These are phyloP conservation scores for Beauveria pseudobassiana DNA, from an alignment of 2,329 filamentous ascomycete species.

Conservation along the genomic window DNA sequence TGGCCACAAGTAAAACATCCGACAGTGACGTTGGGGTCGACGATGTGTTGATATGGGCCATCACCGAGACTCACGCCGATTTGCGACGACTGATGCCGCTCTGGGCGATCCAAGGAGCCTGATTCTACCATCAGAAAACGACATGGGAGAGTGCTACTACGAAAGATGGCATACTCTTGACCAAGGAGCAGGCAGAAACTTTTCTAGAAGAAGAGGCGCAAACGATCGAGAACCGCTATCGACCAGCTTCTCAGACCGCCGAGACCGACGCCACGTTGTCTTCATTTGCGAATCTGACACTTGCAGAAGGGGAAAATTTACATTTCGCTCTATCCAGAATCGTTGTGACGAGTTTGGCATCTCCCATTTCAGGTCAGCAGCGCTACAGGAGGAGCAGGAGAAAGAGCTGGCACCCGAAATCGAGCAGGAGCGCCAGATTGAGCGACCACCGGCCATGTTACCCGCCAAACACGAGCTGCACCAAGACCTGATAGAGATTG, in stretches of 20 bases:
- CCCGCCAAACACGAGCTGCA: constrained; percentile 39
- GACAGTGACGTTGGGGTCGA: constrained; percentile 31
- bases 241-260: background rate
- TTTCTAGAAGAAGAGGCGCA: constrained; percentile 5
- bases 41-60: constrained; percentile 52
- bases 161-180: background rate
- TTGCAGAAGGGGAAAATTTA: background rate
- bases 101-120: constrained; percentile 53
- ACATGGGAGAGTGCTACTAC: constrained; percentile 23
- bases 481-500: background rate
- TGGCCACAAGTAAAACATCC: constrained; percentile 14
- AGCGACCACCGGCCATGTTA: constrained; percentile 35
- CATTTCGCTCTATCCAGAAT: background rate
- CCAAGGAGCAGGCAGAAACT: background rate
- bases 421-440: constrained; percentile 49
- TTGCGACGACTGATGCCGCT: constrained; percentile 42
- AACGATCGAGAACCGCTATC: background rate
- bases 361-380: background rate
- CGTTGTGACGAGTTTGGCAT: constrained; percentile 1
- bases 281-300: background rate
- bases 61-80: constrained; percentile 48
- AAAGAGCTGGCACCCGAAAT: constrained; percentile 58
- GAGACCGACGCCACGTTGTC: background rate
- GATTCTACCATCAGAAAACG: constrained; percentile 35
- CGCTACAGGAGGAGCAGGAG: constrained; percentile 54